These are phyloP conservation scores for Persicaria tinctoria DNA, from an alignment of 148 eudicot species.

Conservation along the genomic window DNA sequence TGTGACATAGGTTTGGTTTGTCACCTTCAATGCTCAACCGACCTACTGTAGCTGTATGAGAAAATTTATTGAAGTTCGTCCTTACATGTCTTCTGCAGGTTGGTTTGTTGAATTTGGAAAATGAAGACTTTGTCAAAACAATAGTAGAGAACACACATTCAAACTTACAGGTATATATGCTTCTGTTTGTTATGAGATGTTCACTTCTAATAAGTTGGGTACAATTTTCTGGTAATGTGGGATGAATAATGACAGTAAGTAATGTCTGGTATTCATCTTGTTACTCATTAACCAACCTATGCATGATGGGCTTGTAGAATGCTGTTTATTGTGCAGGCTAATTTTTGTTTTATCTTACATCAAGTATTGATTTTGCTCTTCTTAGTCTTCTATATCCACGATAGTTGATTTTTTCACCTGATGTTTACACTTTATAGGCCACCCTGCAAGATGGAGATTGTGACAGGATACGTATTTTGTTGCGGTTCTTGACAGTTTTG, in stretches of 20 bases:
- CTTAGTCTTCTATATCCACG: neutral
- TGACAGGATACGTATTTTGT: constrained; percentile 63
- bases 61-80: neutral
- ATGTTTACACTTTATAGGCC: constrained; percentile 36
- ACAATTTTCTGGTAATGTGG: neutral
- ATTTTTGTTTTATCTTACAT: neutral
- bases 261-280: neutral
- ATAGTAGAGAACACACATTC: constrained; percentile 48
- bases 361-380: neutral
- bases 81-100: constrained; percentile 32
- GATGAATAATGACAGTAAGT: neutral
- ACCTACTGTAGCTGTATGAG: neutral
- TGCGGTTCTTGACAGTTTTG: constrained; percentile 85
- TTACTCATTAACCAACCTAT: neutral
- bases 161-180: constrained; percentile 58
- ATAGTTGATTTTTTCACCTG: neutral
- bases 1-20: neutral
- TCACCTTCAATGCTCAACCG: neutral
- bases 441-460: constrained; percentile 66
- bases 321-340: neutral
- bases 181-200: neutral
- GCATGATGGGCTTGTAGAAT: neutral
- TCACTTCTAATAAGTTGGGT: neutral
- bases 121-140: constrained; percentile 64
- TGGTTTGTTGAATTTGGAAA: constrained; percentile 87